Percentiles rank a stretch among this genome's conserved stretches.
Conservation (phyloP, 164 flowering plant genomes). For the Vitis riparia region DNA sequence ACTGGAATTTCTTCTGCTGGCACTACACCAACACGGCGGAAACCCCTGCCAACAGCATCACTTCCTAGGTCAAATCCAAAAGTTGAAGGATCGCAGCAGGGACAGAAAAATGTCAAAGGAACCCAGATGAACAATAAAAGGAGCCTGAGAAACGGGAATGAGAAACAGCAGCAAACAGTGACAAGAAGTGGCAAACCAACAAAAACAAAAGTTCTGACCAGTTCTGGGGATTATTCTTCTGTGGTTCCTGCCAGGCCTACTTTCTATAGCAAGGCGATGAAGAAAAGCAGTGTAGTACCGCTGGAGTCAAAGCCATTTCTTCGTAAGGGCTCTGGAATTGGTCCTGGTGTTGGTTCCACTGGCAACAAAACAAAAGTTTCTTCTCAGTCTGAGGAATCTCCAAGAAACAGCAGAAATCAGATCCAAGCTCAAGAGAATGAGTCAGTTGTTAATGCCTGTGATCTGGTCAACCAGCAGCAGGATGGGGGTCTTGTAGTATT, state of each 20-base stretch:
- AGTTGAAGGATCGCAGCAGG: constrained; percentile 40
- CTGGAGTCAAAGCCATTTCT: constrained; percentile 71
- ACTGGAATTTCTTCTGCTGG: constrained; percentile 33
- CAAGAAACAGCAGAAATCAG: constrained; percentile 25
- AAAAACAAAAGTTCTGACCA: constrained; percentile 34
- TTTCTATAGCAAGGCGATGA: constrained; percentile 61
- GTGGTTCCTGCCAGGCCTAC: constrained; percentile 48
- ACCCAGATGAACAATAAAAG: constrained; percentile 25
- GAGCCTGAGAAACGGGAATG: constrained; percentile 30
- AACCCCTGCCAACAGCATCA: constrained; percentile 40
- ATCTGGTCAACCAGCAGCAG: constrained; percentile 22
- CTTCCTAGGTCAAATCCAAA: constrained; percentile 40
- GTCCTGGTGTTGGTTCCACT: constrained; percentile 36
- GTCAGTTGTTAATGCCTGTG: constrained; percentile 26
- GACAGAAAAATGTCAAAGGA: constrained; percentile 33
- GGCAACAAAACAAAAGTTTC: constrained; percentile 37
- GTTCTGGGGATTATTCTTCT: constrained; percentile 37
- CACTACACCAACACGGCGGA: constrained; percentile 44
- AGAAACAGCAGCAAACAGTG: constrained; percentile 36
- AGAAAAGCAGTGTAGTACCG: constrained; percentile 85
- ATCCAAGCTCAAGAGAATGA: constrained; percentile 34
- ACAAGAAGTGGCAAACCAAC: constrained; percentile 35
- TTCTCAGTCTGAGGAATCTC: constrained; percentile 37
- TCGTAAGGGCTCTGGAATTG: constrained; percentile 56
- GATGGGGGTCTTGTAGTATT: constrained; percentile 19